Percentiles rank a stretch among this genome's conserved stretches.
Conservation (phyloP, 225 moss, liverwort and hornwort genomes). For the Pseudisothecium myosuroides region DNA sequence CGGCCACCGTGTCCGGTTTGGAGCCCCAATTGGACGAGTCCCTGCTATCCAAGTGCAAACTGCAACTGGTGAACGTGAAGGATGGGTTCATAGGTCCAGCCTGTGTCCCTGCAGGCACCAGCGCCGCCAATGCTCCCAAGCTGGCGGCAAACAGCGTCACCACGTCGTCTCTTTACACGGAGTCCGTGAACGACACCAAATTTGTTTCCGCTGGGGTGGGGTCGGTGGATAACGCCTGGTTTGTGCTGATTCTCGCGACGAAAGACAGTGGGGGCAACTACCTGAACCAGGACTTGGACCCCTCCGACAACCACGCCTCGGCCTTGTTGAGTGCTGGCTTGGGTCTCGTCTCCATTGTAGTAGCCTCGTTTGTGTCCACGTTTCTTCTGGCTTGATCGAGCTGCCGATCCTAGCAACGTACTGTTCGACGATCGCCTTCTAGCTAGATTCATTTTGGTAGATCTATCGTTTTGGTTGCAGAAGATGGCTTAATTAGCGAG, state of each 20-base stretch:
- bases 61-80: constrained; percentile 42
- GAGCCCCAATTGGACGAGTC: constrained; percentile 25
- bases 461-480: not conserved
- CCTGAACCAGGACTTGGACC: constrained; percentile 28
- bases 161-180: constrained; percentile 13
- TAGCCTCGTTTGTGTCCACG: not conserved
- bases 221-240: constrained; percentile 46
- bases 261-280: constrained; percentile 41
- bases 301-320: not conserved
- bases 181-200: constrained; percentile 20
- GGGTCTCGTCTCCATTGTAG: not conserved
- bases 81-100: constrained; percentile 32
- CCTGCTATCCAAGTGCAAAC: constrained; percentile 24
- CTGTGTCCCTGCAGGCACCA: constrained; percentile 27
- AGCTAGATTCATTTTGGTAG: not conserved
- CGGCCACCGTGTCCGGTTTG: constrained; percentile 8
- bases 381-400: not conserved
- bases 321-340: not conserved
- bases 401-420: not conserved
- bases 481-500: not conserved
- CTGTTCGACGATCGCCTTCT: not conserved
- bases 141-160: constrained; percentile 42
- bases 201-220: constrained; percentile 56
- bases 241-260: constrained; percentile 45
- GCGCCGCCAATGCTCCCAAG: constrained; percentile 4